phyloP scores from a whole-genome alignment of 2,329 filamentous ascomycete species.

The Lachnellula occidentalis region DNA sequence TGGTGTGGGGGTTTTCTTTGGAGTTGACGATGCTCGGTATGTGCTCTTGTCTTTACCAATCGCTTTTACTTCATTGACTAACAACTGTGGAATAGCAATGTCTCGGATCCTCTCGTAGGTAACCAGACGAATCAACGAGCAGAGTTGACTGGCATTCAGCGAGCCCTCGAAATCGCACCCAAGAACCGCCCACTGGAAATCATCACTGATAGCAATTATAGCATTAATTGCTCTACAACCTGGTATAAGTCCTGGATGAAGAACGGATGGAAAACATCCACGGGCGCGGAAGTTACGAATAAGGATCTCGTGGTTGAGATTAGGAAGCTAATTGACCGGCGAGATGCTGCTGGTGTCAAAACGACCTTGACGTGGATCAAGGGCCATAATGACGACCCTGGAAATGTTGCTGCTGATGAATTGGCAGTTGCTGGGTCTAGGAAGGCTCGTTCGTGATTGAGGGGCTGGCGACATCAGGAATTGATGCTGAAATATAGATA shows the following conservation, averaged over 20 bases:
- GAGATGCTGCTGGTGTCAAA: constrained; percentile 51
- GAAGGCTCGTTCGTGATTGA: not conserved
- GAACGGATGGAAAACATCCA: constrained; percentile 71
- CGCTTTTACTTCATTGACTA: not conserved
- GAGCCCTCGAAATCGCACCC: constrained; percentile 73
- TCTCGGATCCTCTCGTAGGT: constrained; percentile 30
- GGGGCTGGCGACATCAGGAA: not conserved
- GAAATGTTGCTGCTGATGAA: constrained; percentile 75
- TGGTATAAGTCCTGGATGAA: constrained; percentile 77
- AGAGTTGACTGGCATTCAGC: constrained; percentile 83
- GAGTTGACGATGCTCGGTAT: constrained; percentile 48
- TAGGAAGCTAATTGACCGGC: constrained; percentile 63
- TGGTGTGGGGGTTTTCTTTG: constrained; percentile 62
- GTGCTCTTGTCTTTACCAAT: constrained; percentile 13
- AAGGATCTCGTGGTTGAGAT: constrained; percentile 75
- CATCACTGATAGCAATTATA: constrained; percentile 83
- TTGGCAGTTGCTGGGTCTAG: constrained; percentile 59
- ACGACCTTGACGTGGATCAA: constrained; percentile 86
- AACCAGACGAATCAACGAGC: constrained; percentile 91
- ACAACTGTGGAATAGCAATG: constrained; percentile 44
- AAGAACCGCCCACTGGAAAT: constrained; percentile 66
- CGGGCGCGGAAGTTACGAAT: constrained; percentile 73
- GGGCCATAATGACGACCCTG: constrained; percentile 67
- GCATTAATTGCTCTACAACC: constrained; percentile 79
- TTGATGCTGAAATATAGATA: not conserved